Base-by-base conservation (phyloP, 345 rosid species). In the Trapa incisa region DNA sequence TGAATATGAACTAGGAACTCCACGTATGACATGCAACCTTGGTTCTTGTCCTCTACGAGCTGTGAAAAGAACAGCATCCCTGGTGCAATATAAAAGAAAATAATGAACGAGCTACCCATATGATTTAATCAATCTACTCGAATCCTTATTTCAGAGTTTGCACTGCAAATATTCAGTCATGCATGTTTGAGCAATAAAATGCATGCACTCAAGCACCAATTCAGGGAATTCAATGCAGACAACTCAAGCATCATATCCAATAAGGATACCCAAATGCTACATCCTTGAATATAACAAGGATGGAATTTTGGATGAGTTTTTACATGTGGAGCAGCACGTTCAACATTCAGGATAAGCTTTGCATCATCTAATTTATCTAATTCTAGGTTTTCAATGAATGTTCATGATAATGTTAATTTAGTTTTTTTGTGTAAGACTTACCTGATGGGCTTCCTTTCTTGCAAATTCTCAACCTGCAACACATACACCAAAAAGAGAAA, bases 391-490 rank as follows among this genome's bases (percentile, higher is more conserved):
- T 43, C 14, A 45, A 12, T 10, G 29, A 61, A 16, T n/a, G 56
- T 60, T 37, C 56, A 48, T 65, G 14, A 13, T 14, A 14, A n/a
- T 42, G 37, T 64, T 14, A 15, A 50, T 50, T 50, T 45, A 45
- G 2, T 45, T 45, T 45, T 45, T 13, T 45, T 45, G 48, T 41
- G 29, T 22, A 41, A 41, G 43, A 41, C 92, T 81, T 47, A 94
- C 99, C 99, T 76, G 91, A 83, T 71, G 82, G 84, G 80, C 89
- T 97, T 77, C 93, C 96, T 74, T 87, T 91, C 84, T 83, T 91
- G 89, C 97, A 94, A 68, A 91, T 67, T 73, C 78, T 85, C 53
- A 94, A 65, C 67, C 99, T 94, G 95, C 81, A 78, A 53, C 36
- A 54, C 29, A 65, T 1, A 41, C 4, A 41, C 43, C 43, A 41